A percentile compares a stretch with the other conserved stretches of the same genome.
Evolutionary conservation across 805 yeast genomes (phyloP).

Genomic region (Candida adriatica): DNA sequence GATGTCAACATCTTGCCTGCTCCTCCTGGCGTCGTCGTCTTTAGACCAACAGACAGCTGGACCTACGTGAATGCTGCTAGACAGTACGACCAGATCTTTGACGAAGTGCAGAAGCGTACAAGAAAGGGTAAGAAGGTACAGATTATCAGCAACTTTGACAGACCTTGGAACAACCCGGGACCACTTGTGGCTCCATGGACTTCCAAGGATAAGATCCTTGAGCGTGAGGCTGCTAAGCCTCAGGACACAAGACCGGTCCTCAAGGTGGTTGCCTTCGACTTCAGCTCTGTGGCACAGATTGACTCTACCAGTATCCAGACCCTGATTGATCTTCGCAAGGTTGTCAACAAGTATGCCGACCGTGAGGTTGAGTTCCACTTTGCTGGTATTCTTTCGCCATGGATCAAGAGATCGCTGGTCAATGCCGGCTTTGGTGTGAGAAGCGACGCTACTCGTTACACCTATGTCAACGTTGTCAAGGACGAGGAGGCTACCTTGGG

Average conservation of each 20-base stretch:
- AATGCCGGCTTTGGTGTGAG: conserved; percentile 79
- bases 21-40: conserved; percentile 87
- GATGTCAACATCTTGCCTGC: conserved; percentile 61
- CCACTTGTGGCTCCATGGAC: conserved; percentile 32
- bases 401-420: conserved; percentile 75
- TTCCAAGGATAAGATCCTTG: conserved; percentile 15
- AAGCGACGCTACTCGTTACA: conserved; percentile 22
- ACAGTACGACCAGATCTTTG: conserved; percentile 63
- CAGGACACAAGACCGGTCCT: conserved; percentile 58
- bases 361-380: conserved; percentile 86
- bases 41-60: conserved; percentile 74
- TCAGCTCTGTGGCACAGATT: conserved; percentile 64
- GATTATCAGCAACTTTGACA: conserved; percentile 35
- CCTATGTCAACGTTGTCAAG: conserved; percentile 19
- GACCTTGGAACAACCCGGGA: conserved; percentile 93
- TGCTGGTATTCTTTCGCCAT: conserved; percentile 75
- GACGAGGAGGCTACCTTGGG: conserved; percentile 24
- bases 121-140: conserved; percentile 46
- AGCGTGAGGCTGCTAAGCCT: conserved; percentile 15
- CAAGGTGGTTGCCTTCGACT: conserved; percentile 71
- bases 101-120: conserved; percentile 56
- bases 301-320: conserved; percentile 80
- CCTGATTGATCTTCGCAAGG: conserved; percentile 67
- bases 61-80: conserved; percentile 75
- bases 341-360: conserved; percentile 68